Conservation (phyloP, 2,329 filamentous ascomycete species). For the Epichloe coenophiala region DNA sequence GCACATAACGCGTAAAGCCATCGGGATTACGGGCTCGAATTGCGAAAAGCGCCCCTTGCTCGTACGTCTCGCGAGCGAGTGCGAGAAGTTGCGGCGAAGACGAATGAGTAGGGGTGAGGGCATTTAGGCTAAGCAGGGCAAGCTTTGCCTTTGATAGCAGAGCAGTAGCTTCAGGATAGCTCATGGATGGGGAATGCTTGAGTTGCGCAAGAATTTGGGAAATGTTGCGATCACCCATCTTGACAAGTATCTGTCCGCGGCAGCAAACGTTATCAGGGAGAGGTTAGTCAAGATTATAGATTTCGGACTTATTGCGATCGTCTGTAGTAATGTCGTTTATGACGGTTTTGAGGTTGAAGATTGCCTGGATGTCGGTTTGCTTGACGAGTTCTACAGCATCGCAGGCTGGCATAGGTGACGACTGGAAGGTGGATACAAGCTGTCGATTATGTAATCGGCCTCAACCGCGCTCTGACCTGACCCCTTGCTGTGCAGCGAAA, state of each 20-base stretch:
- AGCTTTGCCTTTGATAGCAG: slow-evolving; percentile 86
- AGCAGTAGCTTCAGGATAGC: slow-evolving; percentile 49
- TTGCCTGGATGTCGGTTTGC: no score
- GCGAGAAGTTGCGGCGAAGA: slow-evolving; percentile 52
- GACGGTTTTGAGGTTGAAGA: no score
- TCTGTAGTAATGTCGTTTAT: no score
- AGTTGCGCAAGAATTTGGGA: slow-evolving; percentile 58
- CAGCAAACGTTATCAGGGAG: not conserved
- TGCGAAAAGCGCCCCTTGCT: slow-evolving; percentile 78
- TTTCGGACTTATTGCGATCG: no score
- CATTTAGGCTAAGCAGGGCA: slow-evolving; percentile 71
- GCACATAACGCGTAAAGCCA: slow-evolving; percentile 89
- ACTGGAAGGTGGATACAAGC: no score
- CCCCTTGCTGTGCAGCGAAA: no score
- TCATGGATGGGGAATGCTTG: slow-evolving; percentile 48
- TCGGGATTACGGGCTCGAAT: slow-evolving; percentile 83
- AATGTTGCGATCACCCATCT: slow-evolving; percentile 63
- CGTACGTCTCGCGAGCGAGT: slow-evolving; percentile 76
- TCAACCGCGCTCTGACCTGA: no score
- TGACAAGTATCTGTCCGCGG: slow-evolving; percentile 7
- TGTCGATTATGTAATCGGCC: no score
- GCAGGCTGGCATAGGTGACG: no score
- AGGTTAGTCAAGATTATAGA: not conserved
- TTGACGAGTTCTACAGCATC: no score
- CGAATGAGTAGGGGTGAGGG: slow-evolving; percentile 63